Base-by-base conservation (phyloP, 805 yeast genomes). In the Candida montana region DNA sequence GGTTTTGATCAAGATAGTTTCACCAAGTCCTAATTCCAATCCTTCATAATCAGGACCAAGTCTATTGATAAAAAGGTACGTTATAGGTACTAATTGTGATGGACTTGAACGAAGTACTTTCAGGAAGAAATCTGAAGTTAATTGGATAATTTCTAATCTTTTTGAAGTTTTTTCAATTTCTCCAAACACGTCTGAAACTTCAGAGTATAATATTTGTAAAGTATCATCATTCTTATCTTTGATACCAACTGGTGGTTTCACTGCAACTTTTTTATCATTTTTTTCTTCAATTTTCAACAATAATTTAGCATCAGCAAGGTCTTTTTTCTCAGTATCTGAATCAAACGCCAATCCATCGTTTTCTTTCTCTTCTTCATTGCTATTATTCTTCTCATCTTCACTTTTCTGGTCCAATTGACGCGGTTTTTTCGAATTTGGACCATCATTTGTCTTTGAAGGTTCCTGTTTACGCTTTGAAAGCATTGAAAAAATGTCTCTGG, bases 11-110 rank as follows among this genome's bases (percentile, higher is more conserved):
- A 93, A 66, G 10, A 93, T 59, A 2, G 95, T 80, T 61, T 93
- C 99, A 15, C 99, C 99, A 3, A 93, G 71, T 0, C 99, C 99
- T 20, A 93, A 68, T 57, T 93, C 99, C 43, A 91, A 66, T 24
- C 95, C 97, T 57, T 88, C 96, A 57, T 93, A 93, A 59, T 93
- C 99, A 0, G 99, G 99, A 0, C 97, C 96, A 9, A 90, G 65
- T 46, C 91, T 69, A 59, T 91, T 91, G 58, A 91, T 89, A 63
- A 85, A 84, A 15, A 93, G 71, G 53, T 91, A 93, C 1, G 90
- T 83, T 2, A 87, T 79, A 41, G 76, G 78, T 7, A 86, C 71
- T 40, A 93, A 63, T 34, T 74, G 76, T 4, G 60, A 49, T 3
- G 80, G 76, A 33, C 77, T 70, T 33, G 73, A 68, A 21, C 71